Conservation (phyloP, 2,329 filamentous ascomycete genomes). For the Ascochyta koolunga region DNA sequence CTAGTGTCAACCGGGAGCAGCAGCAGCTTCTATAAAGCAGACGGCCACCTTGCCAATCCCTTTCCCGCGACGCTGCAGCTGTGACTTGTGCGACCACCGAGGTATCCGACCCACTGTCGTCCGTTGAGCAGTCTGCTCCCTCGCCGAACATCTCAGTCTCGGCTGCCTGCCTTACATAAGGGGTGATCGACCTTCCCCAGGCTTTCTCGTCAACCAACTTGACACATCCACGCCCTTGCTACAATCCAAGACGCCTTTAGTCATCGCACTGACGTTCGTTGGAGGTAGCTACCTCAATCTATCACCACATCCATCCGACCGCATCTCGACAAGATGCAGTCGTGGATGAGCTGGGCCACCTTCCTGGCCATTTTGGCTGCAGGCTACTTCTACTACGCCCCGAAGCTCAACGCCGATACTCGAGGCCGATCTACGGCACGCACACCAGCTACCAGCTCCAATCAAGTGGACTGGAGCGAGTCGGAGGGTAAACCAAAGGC, state of each 20-base stretch:
- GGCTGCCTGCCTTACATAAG: slow-evolving; percentile 22
- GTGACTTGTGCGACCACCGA: slow-evolving; percentile 19
- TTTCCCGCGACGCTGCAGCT: slow-evolving; percentile 22
- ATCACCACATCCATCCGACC: not conserved
- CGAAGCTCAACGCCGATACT: slow-evolving; percentile 27
- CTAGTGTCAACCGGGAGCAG: not conserved
- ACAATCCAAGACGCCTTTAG: not conserved
- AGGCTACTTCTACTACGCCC: slow-evolving; percentile 38
- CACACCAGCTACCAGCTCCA: slow-evolving; percentile 27
- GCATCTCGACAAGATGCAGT: slow-evolving; percentile 33
- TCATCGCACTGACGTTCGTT: not conserved
- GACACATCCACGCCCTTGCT: slow-evolving; percentile 4
- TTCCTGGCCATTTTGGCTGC: slow-evolving; percentile 39
- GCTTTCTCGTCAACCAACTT: slow-evolving; percentile 9
- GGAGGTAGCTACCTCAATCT: slow-evolving; percentile 1
- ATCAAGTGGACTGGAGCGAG: slow-evolving; percentile 36
- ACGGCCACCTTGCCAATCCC: slow-evolving; percentile 32
- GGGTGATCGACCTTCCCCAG: slow-evolving; percentile 5
- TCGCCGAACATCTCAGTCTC: slow-evolving; percentile 13
- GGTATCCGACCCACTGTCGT: slow-evolving; percentile 8
- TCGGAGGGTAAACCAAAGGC: slow-evolving; percentile 36
- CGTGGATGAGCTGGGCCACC: slow-evolving; percentile 43
- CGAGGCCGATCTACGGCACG: slow-evolving; percentile 40
- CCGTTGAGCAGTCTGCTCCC: slow-evolving; percentile 14
- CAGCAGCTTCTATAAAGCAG: slow-evolving; percentile 25